Evolutionary conservation across 306 rosid genomes (phyloP).

Genomic region (Cajanus cajan): DNA sequence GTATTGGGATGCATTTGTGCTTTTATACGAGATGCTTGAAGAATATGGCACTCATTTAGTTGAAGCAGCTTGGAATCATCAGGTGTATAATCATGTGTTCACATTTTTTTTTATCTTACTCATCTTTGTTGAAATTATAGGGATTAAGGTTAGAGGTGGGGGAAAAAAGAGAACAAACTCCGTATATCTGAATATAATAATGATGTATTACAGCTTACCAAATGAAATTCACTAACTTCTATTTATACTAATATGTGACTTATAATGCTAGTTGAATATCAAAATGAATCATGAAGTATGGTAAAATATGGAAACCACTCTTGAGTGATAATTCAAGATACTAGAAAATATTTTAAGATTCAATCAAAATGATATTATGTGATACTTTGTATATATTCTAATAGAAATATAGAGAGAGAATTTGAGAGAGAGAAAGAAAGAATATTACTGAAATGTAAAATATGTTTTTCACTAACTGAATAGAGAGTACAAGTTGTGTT

Average conservation of each 20-base stretch:
- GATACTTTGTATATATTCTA: background rate
- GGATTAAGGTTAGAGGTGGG: background rate
- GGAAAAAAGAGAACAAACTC: background rate
- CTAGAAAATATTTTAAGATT: background rate
- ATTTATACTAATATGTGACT: background rate
- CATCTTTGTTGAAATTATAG: background rate
- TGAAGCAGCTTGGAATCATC: slow-evolving; percentile 98
- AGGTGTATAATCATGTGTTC: slow-evolving; percentile 47
- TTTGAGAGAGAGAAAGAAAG: too few relatives aligned
- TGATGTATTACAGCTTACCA: background rate
- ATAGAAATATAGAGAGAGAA: too few relatives aligned
- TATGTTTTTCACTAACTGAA: too few relatives aligned
- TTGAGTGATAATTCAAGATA: background rate
- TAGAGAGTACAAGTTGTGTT: too few relatives aligned
- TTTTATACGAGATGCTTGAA: slow-evolving; percentile 95
- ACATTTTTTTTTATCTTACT: background rate
- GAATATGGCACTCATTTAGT: slow-evolving; percentile 96
- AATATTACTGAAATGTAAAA: too few relatives aligned
- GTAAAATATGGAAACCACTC: background rate
- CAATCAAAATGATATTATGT: background rate
- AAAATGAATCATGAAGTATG: slow-evolving; percentile 4
- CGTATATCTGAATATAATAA: background rate
- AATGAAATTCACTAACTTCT: background rate
- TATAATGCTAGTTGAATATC: background rate
- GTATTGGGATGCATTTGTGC: slow-evolving; percentile 83